Conservation (phyloP, 129 eudicot genomes). For the Tanacetum coccineum region DNA sequence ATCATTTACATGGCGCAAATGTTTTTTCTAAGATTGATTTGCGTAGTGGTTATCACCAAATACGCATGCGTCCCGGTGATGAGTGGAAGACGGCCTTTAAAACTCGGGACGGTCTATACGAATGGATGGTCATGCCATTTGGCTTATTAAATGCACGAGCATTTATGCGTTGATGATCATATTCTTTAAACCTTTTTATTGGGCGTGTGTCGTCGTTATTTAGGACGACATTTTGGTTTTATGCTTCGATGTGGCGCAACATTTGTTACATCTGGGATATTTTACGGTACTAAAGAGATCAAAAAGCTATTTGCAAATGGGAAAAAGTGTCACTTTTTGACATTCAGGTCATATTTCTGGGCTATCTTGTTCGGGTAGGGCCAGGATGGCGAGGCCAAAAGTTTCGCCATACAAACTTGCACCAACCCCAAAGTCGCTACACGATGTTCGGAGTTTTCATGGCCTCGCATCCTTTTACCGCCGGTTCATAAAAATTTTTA, state of each 20-base stretch:
- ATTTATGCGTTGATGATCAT: no score
- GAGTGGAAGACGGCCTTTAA: no score
- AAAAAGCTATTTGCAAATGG: background rate
- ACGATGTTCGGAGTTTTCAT: no score
- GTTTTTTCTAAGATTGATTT: no score
- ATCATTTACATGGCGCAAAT: no score
- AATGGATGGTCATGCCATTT: no score
- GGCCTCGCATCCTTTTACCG: background rate
- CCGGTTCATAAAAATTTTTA: background rate
- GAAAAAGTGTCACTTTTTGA: background rate
- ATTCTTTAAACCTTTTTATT: no score
- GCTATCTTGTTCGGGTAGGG: background rate
- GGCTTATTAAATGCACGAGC: no score
- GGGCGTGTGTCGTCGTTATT: no score
- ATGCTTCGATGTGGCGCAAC: background rate
- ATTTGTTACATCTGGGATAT: background rate
- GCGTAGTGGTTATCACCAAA: no score
- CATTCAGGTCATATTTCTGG: background rate
- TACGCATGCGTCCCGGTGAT: no score
- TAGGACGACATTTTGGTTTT: background rate
- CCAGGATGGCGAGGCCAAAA: background rate
- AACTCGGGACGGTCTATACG: no score
- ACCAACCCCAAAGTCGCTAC: background rate
- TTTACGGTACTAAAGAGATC: background rate
- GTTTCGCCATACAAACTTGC: background rate